Base-by-base conservation (phyloP, 495 filamentous ascomycete genomes). In the Penicillium ucsense region DNA sequence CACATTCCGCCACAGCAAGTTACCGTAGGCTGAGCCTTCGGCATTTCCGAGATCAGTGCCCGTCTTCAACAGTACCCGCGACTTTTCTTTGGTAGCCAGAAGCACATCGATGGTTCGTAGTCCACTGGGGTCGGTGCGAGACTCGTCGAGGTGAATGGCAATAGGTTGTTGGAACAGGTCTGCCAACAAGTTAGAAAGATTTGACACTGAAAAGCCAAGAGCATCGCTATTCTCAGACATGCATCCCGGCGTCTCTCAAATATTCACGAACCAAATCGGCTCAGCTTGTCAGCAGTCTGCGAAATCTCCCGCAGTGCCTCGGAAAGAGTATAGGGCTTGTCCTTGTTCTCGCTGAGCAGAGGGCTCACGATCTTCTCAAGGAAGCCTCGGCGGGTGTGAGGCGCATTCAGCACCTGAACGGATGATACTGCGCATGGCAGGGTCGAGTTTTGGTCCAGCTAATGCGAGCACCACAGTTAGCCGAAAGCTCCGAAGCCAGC, bases 11-110 rank as follows among this genome's bases (percentile, higher is more conserved):
- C 85, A 80, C 8, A 86, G 74, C 31, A 85, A 74, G 46, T 90
- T 87, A 46, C 85, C 78, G 62, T 94, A 95, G 2, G 91, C 91
- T 3, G 86, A 90, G 10, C 89, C 94, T 64, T 97, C 94, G 8
- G 85, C 75, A 56, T 90, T 89, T 44, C 94, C 92, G 29, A 94
- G 71, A 56, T 95, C 89, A 4, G 92, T 96, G 32, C 92, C 92
- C 3, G 90, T 94, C 66, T 88, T 92, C 61, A 95, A 72, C 32
- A 85, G 72, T 38, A 96, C 74, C 29, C 84, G 80, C 3, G 83
- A 82, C 51, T 86, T 85, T 64, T 98, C 92, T 36, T 75, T 74
- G 5, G 86, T 86, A 29, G 76, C 73, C 45, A 96, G 65, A 59
- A 82, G 83, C 42, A 94, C 75, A 50, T 88, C 82, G 57, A 95